phyloP scores from a whole-genome alignment of 306 rosid genomes.

The Vigna unguiculata region DNA sequence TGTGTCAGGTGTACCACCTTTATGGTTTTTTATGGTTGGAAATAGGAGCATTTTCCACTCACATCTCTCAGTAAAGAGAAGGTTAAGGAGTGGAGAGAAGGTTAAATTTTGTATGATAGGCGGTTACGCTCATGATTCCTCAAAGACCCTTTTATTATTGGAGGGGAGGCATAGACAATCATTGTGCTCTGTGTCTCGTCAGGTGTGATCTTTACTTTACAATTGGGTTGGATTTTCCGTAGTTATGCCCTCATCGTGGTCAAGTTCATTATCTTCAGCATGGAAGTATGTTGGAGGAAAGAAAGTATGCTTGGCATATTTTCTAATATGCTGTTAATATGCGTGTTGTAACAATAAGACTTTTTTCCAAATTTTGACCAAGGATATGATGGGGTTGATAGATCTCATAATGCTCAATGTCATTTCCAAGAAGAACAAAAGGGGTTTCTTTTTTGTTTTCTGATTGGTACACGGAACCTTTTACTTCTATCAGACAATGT shows the following conservation, averaged over 20 bases:
- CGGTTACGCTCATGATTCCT: neutral
- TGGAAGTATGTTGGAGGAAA: neutral
- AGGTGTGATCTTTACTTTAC: neutral
- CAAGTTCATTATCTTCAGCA: neutral
- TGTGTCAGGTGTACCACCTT: neutral
- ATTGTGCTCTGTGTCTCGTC: neutral
- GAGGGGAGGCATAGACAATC: too few relatives aligned
- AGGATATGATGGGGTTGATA: neutral
- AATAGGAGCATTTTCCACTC: too few relatives aligned
- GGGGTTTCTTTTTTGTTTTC: neutral
- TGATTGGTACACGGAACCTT: neutral
- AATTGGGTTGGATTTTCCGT: neutral
- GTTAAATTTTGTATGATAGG: neutral
- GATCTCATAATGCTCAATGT: neutral
- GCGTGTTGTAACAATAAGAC: neutral
- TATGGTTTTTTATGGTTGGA: neutral
- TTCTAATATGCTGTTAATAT: neutral
- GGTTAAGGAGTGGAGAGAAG: neutral
- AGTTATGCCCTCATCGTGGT: neutral
- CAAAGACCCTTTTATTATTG: neutral
- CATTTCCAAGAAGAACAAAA: neutral
- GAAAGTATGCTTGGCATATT: neutral
- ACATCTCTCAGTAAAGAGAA: neutral
- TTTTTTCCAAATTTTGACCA: neutral
- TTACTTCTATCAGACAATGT: neutral